A percentile compares a stretch with the other conserved stretches of the same genome.
phyloP scores from a whole-genome alignment of 2,329 filamentous ascomycete genomes.

The Fusarium keratoplasticum region DNA sequence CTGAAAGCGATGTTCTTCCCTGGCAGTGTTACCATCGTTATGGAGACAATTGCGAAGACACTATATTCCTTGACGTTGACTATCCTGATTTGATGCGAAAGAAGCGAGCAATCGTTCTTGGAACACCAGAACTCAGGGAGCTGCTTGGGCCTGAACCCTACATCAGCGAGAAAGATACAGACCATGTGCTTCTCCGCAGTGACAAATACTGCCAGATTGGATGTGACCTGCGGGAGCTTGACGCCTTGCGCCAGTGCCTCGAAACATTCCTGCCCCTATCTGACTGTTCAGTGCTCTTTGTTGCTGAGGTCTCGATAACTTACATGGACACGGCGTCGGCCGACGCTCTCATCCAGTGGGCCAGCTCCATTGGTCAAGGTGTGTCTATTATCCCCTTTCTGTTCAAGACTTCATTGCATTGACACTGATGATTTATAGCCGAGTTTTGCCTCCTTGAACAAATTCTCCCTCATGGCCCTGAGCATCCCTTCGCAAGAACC shows the following conservation, averaged over 20 bases:
- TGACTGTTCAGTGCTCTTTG: conserved; percentile 76
- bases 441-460: conserved; percentile 91
- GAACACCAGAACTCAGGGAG: conserved; percentile 67
- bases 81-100: conserved; percentile 82
- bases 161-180: conserved; percentile 53
- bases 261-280: conserved; percentile 67
- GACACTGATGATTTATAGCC: conserved; percentile 49
- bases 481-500: conserved; percentile 86
- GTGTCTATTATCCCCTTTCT: conserved; percentile 46
- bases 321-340: conserved; percentile 84
- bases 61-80: conserved; percentile 85
- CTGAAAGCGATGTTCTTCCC: conserved; percentile 80
- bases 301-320: conserved; percentile 90
- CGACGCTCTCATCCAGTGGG: conserved; percentile 82
- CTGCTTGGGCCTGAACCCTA: conserved; percentile 48
- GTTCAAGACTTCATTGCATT: neutral
- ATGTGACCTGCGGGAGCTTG: conserved; percentile 80
- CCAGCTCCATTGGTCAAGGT: conserved; percentile 77
- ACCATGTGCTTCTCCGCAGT: conserved; percentile 70
- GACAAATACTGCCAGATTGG: conserved; percentile 82
- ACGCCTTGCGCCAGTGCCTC: conserved; percentile 69
- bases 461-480: conserved; percentile 79
- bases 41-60: conserved; percentile 65
- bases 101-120: conserved; percentile 76
- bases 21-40: conserved; percentile 84